These are phyloP conservation scores for Microdochium bolleyi DNA, from an alignment of 2,329 filamentous ascomycete genomes.

Conservation along the genomic window DNA sequence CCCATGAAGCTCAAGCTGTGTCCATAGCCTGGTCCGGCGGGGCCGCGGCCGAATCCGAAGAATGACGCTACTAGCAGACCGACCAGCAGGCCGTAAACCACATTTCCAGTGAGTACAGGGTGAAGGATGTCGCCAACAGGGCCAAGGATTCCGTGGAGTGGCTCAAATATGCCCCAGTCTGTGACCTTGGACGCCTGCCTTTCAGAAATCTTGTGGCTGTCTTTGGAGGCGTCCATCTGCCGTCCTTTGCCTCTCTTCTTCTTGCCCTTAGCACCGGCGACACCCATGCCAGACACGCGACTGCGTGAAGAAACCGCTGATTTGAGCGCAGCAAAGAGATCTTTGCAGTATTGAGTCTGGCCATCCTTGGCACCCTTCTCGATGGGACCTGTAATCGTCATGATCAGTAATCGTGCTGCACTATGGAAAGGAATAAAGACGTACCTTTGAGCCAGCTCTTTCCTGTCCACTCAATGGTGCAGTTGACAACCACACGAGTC, in stretches of 20 bases:
- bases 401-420: background rate
- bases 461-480: conserved; percentile 88
- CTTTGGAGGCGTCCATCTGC: conserved; percentile 34
- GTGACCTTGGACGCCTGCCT: conserved; percentile 29
- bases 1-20: conserved; percentile 29
- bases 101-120: conserved; percentile 67
- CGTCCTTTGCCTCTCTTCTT: conserved; percentile 51
- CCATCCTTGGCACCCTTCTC: conserved; percentile 93
- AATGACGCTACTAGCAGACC: conserved; percentile 68
- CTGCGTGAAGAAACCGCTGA: conserved; percentile 61
- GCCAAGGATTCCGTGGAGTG: conserved; percentile 60
- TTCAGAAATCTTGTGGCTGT: conserved; percentile 25
- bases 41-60: conserved; percentile 54
- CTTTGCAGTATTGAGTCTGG: conserved; percentile 74
- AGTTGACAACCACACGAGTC: conserved; percentile 81
- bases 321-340: conserved; percentile 68
- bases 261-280: conserved; percentile 44
- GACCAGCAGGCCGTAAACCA: conserved; percentile 67
- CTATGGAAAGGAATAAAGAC: conserved; percentile 10
- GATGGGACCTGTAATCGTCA: conserved; percentile 63
- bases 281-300: conserved; percentile 38
- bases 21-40: conserved; percentile 25
- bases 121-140: conserved; percentile 62
- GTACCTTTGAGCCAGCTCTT: conserved; percentile 97
- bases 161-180: conserved; percentile 77